Base-by-base conservation (phyloP, 129 eudicot genomes). In the Lonicera japonica region DNA sequence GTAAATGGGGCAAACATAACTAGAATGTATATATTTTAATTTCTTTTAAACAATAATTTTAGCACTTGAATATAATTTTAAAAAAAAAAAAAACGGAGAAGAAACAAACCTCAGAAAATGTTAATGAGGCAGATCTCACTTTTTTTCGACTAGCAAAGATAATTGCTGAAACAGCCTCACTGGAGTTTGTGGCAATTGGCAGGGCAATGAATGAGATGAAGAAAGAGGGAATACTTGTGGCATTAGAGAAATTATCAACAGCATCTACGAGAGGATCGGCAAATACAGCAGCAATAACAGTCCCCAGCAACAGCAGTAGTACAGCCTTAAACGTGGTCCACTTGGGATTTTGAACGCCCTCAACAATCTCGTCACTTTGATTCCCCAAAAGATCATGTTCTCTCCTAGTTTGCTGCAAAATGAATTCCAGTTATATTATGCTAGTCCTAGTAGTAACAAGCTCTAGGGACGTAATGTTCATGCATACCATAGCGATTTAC, bases 191-290 rank as follows among this genome's bases (percentile, higher is more conserved):
- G 15, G 96, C 99, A 24, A 94, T 51, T 6, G 99, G 99, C 24
- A 94, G 75, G 12, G 80, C 92, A 56, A 94, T 81, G 54, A 94
- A 94, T 13, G 99, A 94, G 62, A 94, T 85, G 82, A 94, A 94
- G 76, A 94, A 94, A 7, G 95, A 68, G 15, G 99, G 99, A 34
- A 94, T 94, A 56, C 87, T 73, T 11, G 99, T 85, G 14, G 99
- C 99, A 47, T 20, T 25, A 20, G 99, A 94, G 70, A 94, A 94
- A 64, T 73, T 81, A 61, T 82, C 82, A 67, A 94, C 95, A 25
- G 84, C 89, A 64, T 78, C 99, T 15, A 94, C 99, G 52, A 94
- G 78, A 58, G 99, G 99, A 68, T 94, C 96, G 10, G 99, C 96
- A 81, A 85, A 86, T 21, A 69, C 78, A 64, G 99, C 99, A 54